A percentile compares a stretch with the other conserved stretches of the same genome.
Evolutionary conservation across 1,139 yeast species (phyloP).

Genomic region (Yamadazyma pseudoaaseri): DNA sequence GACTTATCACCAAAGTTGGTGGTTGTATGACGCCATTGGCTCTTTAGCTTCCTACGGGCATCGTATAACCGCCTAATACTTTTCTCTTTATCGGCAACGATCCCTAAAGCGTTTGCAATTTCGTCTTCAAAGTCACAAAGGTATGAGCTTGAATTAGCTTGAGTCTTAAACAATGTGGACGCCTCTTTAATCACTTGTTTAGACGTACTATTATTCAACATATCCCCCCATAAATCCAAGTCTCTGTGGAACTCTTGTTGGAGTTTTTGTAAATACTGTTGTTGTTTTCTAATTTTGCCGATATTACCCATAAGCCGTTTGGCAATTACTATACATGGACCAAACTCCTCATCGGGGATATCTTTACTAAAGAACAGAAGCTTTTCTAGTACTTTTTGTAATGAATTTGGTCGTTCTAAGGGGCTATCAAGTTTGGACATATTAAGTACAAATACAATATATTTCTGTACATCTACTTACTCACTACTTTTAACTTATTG

Average conservation of each 20-base stretch:
- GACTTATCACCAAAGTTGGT: conserved; percentile 44
- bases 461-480: no score
- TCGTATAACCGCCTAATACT: conserved; percentile 37
- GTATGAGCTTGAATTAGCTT: conserved; percentile 3
- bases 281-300: conserved; percentile 12
- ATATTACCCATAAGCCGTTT: conserved; percentile 11
- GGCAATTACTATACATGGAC: conserved; percentile 7
- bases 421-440: background rate
- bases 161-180: conserved; percentile 8
- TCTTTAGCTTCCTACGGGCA: conserved; percentile 33
- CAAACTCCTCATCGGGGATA: conserved; percentile 1
- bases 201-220: conserved; percentile 6
- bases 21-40: conserved; percentile 37
- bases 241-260: conserved; percentile 11
- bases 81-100: conserved; percentile 51
- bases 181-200: conserved; percentile 10
- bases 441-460: no score
- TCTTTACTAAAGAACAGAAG: background rate
- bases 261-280: conserved; percentile 10
- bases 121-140: conserved; percentile 9
- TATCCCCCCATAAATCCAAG: conserved; percentile 11
- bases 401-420: background rate
- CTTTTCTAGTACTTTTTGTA: background rate
- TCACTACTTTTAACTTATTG: no score
- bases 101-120: conserved; percentile 33